phyloP scores from a whole-genome alignment of 306 rosid genomes.

The Vicia faba region DNA sequence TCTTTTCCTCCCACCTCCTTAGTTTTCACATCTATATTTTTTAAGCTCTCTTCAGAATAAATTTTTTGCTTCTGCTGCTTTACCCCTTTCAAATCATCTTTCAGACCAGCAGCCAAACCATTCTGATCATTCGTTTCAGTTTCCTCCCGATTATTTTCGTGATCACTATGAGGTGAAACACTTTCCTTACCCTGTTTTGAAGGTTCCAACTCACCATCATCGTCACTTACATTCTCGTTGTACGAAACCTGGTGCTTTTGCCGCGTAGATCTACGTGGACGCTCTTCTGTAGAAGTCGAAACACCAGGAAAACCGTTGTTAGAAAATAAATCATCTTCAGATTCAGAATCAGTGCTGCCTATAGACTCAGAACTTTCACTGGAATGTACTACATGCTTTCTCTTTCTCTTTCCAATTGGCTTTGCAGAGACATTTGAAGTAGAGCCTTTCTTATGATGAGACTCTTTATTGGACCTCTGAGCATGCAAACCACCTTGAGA shows the following conservation, averaged over 20 bases:
- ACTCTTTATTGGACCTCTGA: conserved; percentile 34
- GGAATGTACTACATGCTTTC: conserved; percentile 50
- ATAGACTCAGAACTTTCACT: conserved; percentile 63
- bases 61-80: conserved; percentile 43
- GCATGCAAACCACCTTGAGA: conserved; percentile 44
- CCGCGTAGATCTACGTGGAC: conserved; percentile 75
- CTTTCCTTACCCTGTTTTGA: conserved; percentile 50
- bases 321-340: conserved; percentile 52
- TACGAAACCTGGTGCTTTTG: conserved; percentile 71
- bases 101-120: conserved; percentile 40
- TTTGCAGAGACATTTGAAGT: conserved; percentile 44
- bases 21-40: conserved; percentile 37
- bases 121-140: conserved; percentile 42
- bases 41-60: conserved; percentile 38
- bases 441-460: conserved; percentile 35
- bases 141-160: conserved; percentile 37
- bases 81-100: conserved; percentile 40
- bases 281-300: conserved; percentile 42
- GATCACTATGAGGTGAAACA: conserved; percentile 41
- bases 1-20: conserved; percentile 42
- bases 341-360: conserved; percentile 61
- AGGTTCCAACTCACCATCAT: conserved; percentile 37
- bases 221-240: conserved; percentile 70
- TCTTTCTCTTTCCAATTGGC: conserved; percentile 55
- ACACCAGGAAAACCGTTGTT: conserved; percentile 42